Base-by-base conservation (phyloP, 2,329 filamentous ascomycete species). In the Ascosphaera aggregata region DNA sequence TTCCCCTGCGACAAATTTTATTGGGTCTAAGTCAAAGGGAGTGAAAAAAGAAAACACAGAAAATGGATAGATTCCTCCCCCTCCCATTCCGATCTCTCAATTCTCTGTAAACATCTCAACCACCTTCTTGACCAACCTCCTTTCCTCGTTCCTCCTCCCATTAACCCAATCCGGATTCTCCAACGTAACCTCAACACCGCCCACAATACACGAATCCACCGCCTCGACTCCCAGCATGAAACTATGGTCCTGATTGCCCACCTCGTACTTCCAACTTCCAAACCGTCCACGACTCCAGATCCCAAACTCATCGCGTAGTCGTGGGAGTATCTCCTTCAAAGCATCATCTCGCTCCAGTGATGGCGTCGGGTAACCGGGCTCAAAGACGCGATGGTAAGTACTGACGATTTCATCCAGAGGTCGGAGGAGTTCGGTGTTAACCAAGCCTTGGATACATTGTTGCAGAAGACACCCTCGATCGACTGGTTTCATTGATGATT, bases 151-250 rank as follows among this genome's bases (percentile, higher is more conserved):
- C 53, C 65, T 58, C 46, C 72, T 61, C 42, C 65, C 64, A 54
- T 94, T 94, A 66, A 94, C 84, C 55, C 93, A 92, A 63, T 93
- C 84, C 43, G 85, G 85, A 67, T 93, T 89, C 70, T 93, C 93
- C 55, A 94, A 72, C 22, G 85, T 93, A 53, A 93, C 65, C 68
- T 94, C 85, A 36, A 85, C 22, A 30, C 80, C 76, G 48, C 85
- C 85, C 58, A 77, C 85, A 60, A 85, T 72, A 54, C 93, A 81
- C 64, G 81, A 73, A 63, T 94, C 85, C 31, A 74, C 84, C 37
- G 85, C 85, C 64, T 94, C 85, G 16, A 93, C 85, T 55, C 85
- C 85, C 45, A 93, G 67, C 85, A 94, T 94, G 62, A 94, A 94
- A 18, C 79, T 86, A 69, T 94, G 85, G 62, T 94, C 85, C 69